Base-by-base conservation (phyloP, 2,329 filamentous ascomycete species). In the Basipetospora chlamydospora region DNA sequence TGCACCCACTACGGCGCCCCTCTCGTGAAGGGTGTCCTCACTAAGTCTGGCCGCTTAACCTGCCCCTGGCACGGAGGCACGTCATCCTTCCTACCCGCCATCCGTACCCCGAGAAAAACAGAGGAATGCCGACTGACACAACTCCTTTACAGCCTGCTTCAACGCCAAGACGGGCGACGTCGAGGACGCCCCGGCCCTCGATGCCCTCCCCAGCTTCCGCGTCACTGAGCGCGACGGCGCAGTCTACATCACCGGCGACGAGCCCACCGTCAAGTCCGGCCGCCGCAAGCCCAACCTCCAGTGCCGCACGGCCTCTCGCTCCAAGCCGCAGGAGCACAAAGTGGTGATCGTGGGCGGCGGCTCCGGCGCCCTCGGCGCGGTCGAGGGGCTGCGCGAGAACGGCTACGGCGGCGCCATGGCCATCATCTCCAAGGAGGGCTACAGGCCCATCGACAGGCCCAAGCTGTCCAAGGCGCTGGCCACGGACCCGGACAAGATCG, bases 1-100 rank as follows among this genome's bases (percentile, higher is more conserved):
- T 98, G 90, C 55, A 81, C 76, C 8, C 88, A 96, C 60, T 96
- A 93, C 54, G 88, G 90, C 23, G 90, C 88, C 28, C 90, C 90
- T 11, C 61, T 98, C 44, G 74, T 77, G 37, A 85, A 88, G 46
- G 90, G 90, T 37, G 77, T 96, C 6, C 60, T 98, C 43, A 83
- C 83, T 6, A 73, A 74, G 3, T 77, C 81, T 46, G 90, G 90
- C 5, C 71, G 85, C 35, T 59, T 98, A 43, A 94, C 84, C 6
- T 98, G 90, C 55, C 86, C 88, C 3, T 96, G 90, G 90, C 88
- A 96, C 55, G 88, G 88, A 63, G 85, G 84, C 90, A 54, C 45
- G 66, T 55, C 17, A 9, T 13, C 4, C 12, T 8, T n/a, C 15
- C 41, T 16, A 11, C 7, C 22, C 15, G n/a, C n/a, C n/a, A n/a